These are phyloP conservation scores for Solanum acaule DNA, from an alignment of 257 asterid species.

Conservation along the genomic window DNA sequence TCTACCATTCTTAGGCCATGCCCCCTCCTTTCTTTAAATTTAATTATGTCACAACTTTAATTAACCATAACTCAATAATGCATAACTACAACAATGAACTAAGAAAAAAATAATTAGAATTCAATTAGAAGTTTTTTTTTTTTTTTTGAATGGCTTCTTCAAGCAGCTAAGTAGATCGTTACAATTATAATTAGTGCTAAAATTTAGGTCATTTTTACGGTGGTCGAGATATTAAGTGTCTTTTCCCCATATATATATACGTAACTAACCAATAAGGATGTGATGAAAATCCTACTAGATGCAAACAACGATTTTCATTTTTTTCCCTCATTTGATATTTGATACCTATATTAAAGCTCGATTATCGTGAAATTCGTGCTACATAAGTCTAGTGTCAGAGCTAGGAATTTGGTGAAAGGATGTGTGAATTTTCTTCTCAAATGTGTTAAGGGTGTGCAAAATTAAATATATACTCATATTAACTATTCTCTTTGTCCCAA, in stretches of 20 bases:
- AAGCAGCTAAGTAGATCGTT: background rate
- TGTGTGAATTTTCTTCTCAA: background rate
- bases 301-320: no score
- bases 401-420: background rate
- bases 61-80: background rate
- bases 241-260: background rate
- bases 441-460: background rate
- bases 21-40: background rate
- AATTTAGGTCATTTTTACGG: background rate
- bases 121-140: background rate
- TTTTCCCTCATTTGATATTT: no score
- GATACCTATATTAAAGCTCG: accelerated
- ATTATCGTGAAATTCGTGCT: no score
- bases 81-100: background rate
- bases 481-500: background rate
- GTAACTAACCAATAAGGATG: background rate
- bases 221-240: background rate
- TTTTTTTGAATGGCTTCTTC: background rate
- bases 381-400: background rate
- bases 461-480: background rate
- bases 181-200: background rate
- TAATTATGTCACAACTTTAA: background rate
- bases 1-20: background rate
- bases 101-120: background rate
- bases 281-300: background rate